phyloP scores from a whole-genome alignment of 192 early-diverging fungal genomes.

The Coemansia sp. region DNA sequence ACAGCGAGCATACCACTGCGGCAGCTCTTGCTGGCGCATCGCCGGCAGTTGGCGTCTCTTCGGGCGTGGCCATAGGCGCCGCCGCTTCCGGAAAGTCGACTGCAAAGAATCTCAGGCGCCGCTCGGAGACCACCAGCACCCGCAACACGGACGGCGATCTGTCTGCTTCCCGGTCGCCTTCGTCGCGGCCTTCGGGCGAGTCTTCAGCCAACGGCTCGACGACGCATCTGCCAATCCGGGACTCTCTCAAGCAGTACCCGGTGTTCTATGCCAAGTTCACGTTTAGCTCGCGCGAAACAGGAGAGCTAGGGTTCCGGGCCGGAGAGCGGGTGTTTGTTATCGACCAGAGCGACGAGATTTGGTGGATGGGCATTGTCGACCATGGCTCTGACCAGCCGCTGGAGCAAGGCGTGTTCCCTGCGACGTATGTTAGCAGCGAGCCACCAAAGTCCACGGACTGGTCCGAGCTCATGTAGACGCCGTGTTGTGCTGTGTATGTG shows the following conservation, averaged over 20 bases:
- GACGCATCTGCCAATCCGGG: conserved; percentile 48
- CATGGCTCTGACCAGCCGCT: conserved; percentile 57
- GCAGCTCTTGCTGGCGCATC: conserved; percentile 31
- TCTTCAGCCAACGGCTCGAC: conserved; percentile 36
- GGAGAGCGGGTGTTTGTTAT: conserved; percentile 72
- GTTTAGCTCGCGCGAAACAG: conserved; percentile 69
- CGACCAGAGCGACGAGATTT: conserved; percentile 74
- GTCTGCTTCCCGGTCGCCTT: conserved; percentile 33
- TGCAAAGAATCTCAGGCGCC: conserved; percentile 20
- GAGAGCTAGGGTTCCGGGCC: conserved; percentile 67
- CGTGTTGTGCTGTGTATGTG: neutral
- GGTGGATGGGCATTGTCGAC: conserved; percentile 77
- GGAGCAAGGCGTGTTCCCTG: conserved; percentile 74
- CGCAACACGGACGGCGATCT: conserved; percentile 27
- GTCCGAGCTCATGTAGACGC: conserved; percentile 43
- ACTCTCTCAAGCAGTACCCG: conserved; percentile 53
- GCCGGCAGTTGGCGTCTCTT: neutral
- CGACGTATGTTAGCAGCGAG: conserved; percentile 63
- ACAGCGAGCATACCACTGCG: conserved; percentile 36
- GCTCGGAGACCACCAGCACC: conserved; percentile 46
- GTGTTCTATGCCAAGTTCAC: conserved; percentile 72
- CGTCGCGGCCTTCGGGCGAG: conserved; percentile 46
- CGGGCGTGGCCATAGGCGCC: neutral
- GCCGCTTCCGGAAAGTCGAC: conserved; percentile 7
- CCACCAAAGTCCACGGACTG: conserved; percentile 51